A percentile compares a stretch with the other conserved stretches of the same genome.
phyloP scores from a whole-genome alignment of 768 basidiomycete genomes.

The Phanerochaete carnosa region DNA sequence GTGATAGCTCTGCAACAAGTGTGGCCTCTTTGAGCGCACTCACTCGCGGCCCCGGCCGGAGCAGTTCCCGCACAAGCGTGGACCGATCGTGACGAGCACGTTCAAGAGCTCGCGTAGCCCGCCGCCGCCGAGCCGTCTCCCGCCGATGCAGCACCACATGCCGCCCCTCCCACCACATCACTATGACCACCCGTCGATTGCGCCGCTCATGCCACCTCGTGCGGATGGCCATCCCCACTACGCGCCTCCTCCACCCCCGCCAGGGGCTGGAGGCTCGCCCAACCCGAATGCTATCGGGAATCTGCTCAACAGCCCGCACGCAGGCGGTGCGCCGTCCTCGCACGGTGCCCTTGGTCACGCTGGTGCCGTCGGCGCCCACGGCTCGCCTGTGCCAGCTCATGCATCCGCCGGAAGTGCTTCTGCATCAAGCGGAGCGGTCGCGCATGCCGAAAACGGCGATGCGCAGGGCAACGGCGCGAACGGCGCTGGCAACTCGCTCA shows the following conservation, averaged over 20 bases:
- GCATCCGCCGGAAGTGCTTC: neutral
- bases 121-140: conserved; percentile 34
- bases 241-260: conserved; percentile 11
- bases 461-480: neutral
- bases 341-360: neutral
- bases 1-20: conserved; percentile 53
- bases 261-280: neutral
- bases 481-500: conserved; percentile 2
- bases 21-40: conserved; percentile 77
- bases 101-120: conserved; percentile 42
- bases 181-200: conserved; percentile 51
- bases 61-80: conserved; percentile 78
- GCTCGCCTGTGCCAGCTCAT: neutral
- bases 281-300: conserved; percentile 6
- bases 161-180: conserved; percentile 43
- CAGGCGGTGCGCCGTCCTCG: neutral
- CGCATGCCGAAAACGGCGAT: neutral
- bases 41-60: conserved; percentile 77
- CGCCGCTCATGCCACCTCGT: conserved; percentile 39
- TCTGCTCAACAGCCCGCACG: conserved; percentile 7
- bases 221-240: conserved; percentile 18
- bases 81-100: conserved; percentile 54
- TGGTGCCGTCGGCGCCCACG: neutral
- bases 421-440: neutral
- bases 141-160: conserved; percentile 39